Conservation (phyloP, 768 basidiomycete species). For the Boletus reticuloceps region DNA sequence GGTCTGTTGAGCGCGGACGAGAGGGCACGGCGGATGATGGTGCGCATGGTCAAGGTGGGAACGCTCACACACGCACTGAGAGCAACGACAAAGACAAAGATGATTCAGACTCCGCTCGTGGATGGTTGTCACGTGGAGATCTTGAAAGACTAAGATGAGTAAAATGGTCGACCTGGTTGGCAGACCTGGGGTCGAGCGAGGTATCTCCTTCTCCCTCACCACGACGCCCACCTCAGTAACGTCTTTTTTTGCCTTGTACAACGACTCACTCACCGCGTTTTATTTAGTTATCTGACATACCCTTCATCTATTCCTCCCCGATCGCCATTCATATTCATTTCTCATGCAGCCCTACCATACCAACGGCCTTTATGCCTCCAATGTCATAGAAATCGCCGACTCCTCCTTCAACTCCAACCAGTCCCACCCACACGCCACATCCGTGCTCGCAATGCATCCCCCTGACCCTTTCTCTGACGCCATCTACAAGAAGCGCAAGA, state of each 20-base stretch:
- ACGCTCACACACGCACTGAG: too few relatives aligned
- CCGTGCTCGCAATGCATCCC: slow-evolving; percentile 15
- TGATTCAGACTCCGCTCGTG: neutral
- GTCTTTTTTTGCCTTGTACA: too few relatives aligned
- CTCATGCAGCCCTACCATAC: slow-evolving; percentile 22
- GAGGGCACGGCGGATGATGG: slow-evolving; percentile 11
- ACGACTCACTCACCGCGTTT: neutral
- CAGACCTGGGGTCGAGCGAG: neutral
- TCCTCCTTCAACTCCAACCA: slow-evolving; percentile 1
- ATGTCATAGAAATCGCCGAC: slow-evolving; percentile 30
- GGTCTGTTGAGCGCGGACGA: slow-evolving; percentile 52
- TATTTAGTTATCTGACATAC: neutral
- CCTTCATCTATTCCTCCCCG: too few relatives aligned
- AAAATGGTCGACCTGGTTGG: slow-evolving; percentile 5
- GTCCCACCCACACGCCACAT: neutral
- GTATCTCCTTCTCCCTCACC: slow-evolving; percentile 3
- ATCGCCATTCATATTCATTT: neutral
- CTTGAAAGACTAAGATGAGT: neutral
- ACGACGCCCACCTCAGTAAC: neutral
- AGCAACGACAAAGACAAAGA: too few relatives aligned
- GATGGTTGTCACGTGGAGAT: slow-evolving; percentile 3
- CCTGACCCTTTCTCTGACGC: slow-evolving; percentile 10
- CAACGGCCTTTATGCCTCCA: slow-evolving; percentile 13
- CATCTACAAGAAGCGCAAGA: slow-evolving; percentile 41
- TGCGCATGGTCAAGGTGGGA: neutral